Evolutionary conservation across 1,139 yeast species (phyloP), one percentile per base, ranked within the genome.

Genomic region (Saccharomyces hybrid): DNA sequence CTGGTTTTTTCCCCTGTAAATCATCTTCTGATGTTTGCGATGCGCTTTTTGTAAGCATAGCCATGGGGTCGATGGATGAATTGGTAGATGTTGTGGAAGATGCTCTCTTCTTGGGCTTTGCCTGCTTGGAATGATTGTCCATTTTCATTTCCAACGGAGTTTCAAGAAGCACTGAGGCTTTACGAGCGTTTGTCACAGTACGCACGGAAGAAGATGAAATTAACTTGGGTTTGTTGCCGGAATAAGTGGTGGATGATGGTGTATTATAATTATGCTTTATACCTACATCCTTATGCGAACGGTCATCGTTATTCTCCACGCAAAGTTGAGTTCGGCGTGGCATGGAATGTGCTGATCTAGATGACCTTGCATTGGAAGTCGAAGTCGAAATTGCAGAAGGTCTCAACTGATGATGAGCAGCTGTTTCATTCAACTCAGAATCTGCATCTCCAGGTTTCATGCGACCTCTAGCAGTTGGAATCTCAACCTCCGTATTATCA

Each of bases 341-440:
- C 48, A 61, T 54, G 2, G 59, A 57, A 20, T 62, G 58, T 5
- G 60, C 61, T 6, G 57, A 49, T 38, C 64, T 57, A 1, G 64
- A 55, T 31, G 64, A 61, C 49, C 63, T 57, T 26, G 60, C 57
- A 28, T 54, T 57, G 1, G 59, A 50, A 11, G 54, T 56, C 3
- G 23, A 20, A 3, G 23, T 20, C 23, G 6, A 9, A 8, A 49
- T 6, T 2, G 51, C 46, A 20, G 53, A 31, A 14, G 25, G 8
- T 16, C 51, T 25, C 31, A 51, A 32, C 6, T 51, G 52, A 7
- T 52, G 50, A 48, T 20, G 23, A 20, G 23, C 23, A 20, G 23
- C 23, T 44, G 47, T 20, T 20, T 20, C 23, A 20, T 20, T 20
- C 23, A 16, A 31, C 50, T 16, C 23, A 20, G 23, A 3, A 3